Evolutionary conservation across 164 flowering plant species (phyloP), one percentile per base, ranked within the genome.

Genomic region (Piper longum): DNA sequence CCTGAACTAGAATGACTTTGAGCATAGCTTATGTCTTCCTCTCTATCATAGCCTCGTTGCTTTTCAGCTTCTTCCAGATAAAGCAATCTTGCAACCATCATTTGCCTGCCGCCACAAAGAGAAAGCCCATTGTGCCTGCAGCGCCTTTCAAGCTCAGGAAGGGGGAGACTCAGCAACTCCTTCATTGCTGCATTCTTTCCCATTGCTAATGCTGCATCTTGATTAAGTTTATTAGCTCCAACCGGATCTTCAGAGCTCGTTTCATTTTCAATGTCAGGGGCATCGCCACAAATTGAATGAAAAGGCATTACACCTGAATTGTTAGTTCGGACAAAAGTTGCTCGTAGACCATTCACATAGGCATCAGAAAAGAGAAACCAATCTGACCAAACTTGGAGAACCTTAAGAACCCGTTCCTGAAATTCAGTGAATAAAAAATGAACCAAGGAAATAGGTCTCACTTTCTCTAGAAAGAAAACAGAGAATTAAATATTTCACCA

Each of bases 311-410:
- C 97, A 51, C 99, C 97, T 57, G 93, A 89, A 71, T 73, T 91
- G 8, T 96, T 81, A 14, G 96, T 69, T 56, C 99, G 86, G 70
- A 95, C 86, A 77, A 95, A 95, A 16, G 98, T 91, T 19, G 97
- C 90, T 60, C 96, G 84, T 44, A 95, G 71, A 55, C 99, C 99
- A 79, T 87, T 87, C 52, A 95, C 91, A 82, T 91, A 95, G 61
- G 96, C 97, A 80, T 95, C 99, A 39, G 99, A 95, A 74, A 95
- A 95, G 43, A 95, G 87, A 79, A 95, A 95, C 99, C 99, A 95
- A 64, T 95, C 99, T 67, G 97, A 77, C 99, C 99, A 95, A 41
- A 91, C 99, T 83, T 91, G 97, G 68, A 95, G 87, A 65, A 95
- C 97, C 78, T 95, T 95, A 68, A 91, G 63, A 61, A 95, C 96